Base-by-base conservation (phyloP, 2,329 filamentous ascomycete species). In the Fusarium sp. region DNA sequence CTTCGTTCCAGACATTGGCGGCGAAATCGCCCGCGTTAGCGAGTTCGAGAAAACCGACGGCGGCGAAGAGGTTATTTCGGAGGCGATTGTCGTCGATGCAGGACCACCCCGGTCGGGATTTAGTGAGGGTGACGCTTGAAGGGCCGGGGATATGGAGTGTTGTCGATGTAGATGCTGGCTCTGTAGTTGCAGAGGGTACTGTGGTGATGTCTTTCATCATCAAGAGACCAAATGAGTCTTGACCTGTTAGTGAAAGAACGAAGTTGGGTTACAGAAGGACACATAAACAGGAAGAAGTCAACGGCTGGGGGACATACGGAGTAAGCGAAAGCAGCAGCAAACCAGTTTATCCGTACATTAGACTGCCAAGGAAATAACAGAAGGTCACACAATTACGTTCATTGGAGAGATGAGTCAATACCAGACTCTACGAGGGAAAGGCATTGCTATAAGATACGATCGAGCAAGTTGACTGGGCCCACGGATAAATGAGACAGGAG, bases 1-100 rank as follows among this genome's bases (percentile, higher is more conserved):
- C 77, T 3, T 82, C 66, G 66, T 88, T 88, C 84, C 85, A 88
- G 2, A 88, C 82, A 57, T 88, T 88, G 58, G 86, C 86, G 0
- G 86, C 85, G 57, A 88, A 88, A 68, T 88, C 86, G 3, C 82
- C 82, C 0, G 85, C 85, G 70, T 88, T 88, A 55, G 84, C 84
- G 3, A 87, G 78, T 63, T 88, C 86, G 20, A 88, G 82, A 49
- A 84, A 84, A 1, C 85, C 87, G 2, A 87, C 76, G 7, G 72
- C 74, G 27, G 73, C 72, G 23, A 73, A 64, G 2, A 80, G 72
- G 20, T 80, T 74, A 60, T 79, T 78, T 34, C 71, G 59, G 8
- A 79, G 65, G 1, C 72, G 73, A 6, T 67, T 63, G 5, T 71
- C 63, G 1, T 63, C 63, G 7, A 61, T 47, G 1, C 72, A 61